Percentiles rank a stretch among this genome's conserved stretches.
Evolutionary conservation across 306 rosid species (phyloP).

Genomic region (Cucurbita moschata): DNA sequence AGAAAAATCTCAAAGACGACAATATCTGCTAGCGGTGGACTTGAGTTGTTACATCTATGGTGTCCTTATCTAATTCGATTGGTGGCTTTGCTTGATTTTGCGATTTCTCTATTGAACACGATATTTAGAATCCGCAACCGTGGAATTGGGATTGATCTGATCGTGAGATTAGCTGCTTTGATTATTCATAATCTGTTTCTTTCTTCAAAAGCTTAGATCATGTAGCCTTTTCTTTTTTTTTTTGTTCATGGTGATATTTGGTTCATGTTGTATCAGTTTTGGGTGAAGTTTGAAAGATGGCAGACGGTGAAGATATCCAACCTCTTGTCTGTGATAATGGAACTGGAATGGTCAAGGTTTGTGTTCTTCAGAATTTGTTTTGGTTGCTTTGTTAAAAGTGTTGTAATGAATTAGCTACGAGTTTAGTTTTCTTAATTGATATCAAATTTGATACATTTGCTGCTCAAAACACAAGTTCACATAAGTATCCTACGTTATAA

Average conservation of each 20-base stretch:
- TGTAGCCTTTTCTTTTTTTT: not conserved
- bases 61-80: not conserved
- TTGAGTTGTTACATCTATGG: too few relatives aligned
- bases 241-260: not conserved
- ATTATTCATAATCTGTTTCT: not conserved
- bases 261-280: not conserved
- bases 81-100: not conserved
- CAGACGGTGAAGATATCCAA: conserved; percentile 6
- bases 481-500: not conserved
- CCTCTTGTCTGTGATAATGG: conserved; percentile 11
- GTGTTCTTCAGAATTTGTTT: not conserved
- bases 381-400: not conserved
- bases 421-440: not conserved
- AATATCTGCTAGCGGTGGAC: too few relatives aligned
- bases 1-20: too few relatives aligned
- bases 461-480: not conserved
- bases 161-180: not conserved
- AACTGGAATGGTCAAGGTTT: conserved; percentile 10
- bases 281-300: not conserved
- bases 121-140: not conserved
- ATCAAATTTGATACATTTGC: not conserved
- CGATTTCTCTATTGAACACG: not conserved
- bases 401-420: not conserved
- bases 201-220: too few relatives aligned
- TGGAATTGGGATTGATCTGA: not conserved